Evolutionary conservation across 441 rosid genomes (phyloP).

Genomic region (Omphalea diandra): DNA sequence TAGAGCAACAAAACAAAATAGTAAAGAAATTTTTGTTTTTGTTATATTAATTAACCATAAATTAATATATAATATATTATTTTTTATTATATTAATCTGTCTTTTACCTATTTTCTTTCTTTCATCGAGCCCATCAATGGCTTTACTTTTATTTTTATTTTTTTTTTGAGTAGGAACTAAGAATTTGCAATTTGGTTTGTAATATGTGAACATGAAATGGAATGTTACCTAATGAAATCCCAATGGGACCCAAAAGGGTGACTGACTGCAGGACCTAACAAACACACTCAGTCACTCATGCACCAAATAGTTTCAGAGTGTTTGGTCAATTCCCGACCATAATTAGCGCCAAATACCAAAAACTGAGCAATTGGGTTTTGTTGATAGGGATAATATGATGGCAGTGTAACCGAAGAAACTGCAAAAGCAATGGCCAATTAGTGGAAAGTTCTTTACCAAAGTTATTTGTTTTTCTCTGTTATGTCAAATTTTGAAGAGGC

Average conservation of each 20-base stretch:
- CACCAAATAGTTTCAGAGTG: neutral
- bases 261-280: neutral
- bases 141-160: no score
- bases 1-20: no score
- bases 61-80: no score
- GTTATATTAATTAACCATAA: no score
- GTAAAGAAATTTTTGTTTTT: no score
- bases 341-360: neutral
- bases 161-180: no score
- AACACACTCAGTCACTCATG: conserved; percentile 1
- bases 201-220: neutral
- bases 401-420: conserved; percentile 26
- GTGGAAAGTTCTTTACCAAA: neutral
- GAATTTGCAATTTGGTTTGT: neutral
- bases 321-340: conserved; percentile 9
- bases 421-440: conserved; percentile 20
- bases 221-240: neutral
- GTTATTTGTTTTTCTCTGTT: neutral
- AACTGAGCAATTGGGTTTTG: neutral
- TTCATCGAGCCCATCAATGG: neutral
- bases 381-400: neutral
- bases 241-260: neutral
- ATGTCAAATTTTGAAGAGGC: conserved; percentile 16
- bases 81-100: no score
- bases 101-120: no score